Percentiles rank a stretch among this genome's conserved stretches.
Conservation (phyloP, 495 filamentous ascomycete species). For the Friedmanniomyces endolithicus region DNA sequence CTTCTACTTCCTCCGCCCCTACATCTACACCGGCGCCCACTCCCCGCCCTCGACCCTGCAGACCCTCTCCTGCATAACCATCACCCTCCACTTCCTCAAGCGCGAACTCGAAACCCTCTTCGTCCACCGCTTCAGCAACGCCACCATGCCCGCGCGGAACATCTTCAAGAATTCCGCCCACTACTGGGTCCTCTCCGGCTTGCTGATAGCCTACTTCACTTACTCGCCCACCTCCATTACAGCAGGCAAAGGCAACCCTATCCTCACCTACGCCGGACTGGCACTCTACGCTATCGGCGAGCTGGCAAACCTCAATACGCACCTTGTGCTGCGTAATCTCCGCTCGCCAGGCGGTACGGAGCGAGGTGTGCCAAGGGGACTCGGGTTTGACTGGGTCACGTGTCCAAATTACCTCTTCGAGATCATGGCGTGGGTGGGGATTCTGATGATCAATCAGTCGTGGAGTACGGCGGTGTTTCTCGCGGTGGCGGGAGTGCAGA, state of each 20-base stretch:
- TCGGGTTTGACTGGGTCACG: conserved; percentile 78
- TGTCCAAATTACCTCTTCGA: conserved; percentile 98
- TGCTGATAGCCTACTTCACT: conserved; percentile 72
- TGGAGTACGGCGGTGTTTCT: conserved; percentile 63
- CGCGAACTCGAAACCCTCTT: conserved; percentile 90
- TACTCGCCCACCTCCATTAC: conserved; percentile 61
- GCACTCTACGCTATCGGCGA: conserved; percentile 64
- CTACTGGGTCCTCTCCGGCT: conserved; percentile 76
- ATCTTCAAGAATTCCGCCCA: conserved; percentile 85
- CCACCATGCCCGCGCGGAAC: conserved; percentile 79
- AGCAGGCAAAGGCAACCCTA: conserved; percentile 35
- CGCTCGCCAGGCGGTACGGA: conserved; percentile 71
- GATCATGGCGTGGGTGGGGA: conserved; percentile 67
- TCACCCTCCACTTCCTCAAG: conserved; percentile 80
- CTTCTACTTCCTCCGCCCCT: conserved; percentile 55
- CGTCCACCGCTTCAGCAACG: conserved; percentile 86
- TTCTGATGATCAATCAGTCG: conserved; percentile 63
- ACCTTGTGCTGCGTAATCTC: conserved; percentile 60
- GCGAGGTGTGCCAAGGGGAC: conserved; percentile 71
- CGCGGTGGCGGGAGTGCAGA: conserved; percentile 52
- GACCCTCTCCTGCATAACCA: conserved; percentile 54
- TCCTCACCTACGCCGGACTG: conserved; percentile 48
- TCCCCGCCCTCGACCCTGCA: conserved; percentile 51
- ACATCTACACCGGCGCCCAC: conserved; percentile 51
- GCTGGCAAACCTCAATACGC: conserved; percentile 63